Conservation (phyloP, 176 grass and related monocot genomes). For the Carex cristatella region DNA sequence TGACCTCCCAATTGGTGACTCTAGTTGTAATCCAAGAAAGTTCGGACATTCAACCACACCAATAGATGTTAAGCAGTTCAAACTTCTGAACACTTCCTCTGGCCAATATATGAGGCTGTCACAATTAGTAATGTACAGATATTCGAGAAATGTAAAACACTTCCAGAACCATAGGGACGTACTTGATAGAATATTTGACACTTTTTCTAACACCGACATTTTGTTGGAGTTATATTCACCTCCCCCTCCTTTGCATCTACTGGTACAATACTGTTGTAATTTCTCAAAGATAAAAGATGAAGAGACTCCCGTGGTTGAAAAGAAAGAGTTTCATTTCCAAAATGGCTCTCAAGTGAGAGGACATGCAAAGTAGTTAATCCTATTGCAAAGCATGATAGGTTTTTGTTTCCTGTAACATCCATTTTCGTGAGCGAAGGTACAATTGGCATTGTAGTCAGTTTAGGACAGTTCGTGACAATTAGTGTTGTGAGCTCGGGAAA, state of each 20-base stretch:
- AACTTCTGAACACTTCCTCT: not conserved
- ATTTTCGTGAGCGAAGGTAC: not conserved
- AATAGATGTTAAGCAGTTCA: not conserved
- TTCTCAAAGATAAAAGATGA: not conserved
- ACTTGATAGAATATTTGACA: not conserved
- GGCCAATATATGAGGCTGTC: not conserved
- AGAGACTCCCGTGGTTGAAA: not conserved
- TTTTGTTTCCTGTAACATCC: not conserved
- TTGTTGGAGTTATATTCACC: not conserved
- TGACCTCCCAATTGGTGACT: not conserved
- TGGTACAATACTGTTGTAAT: not conserved
- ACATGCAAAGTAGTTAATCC: not conserved
- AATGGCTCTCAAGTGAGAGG: not conserved
- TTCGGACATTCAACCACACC: accelerated
- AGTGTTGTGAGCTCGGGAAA: not conserved
- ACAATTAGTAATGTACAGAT: not conserved
- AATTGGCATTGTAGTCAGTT: not conserved
- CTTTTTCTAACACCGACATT: not conserved
- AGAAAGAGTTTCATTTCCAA: not conserved
- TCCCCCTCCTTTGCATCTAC: not conserved
- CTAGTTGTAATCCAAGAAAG: not conserved
- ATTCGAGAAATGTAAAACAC: not conserved
- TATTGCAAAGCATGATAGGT: not conserved
- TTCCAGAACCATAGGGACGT: not conserved
- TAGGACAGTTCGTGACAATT: not conserved